phyloP scores from a whole-genome alignment of 805 yeast species.

The Spathaspora boniae region DNA sequence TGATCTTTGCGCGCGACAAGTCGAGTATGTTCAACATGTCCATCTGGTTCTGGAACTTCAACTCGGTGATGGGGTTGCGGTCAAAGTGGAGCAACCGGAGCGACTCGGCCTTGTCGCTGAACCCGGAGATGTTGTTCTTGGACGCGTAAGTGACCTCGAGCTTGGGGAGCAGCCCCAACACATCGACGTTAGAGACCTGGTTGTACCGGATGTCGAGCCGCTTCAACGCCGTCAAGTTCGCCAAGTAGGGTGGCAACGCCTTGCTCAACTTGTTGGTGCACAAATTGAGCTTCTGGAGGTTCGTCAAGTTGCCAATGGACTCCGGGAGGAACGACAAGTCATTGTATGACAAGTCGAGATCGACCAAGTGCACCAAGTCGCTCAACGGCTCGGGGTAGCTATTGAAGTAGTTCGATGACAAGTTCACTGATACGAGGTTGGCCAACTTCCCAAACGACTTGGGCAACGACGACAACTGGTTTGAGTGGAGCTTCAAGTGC shows the following conservation, averaged over 20 bases:
- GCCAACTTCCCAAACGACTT: slow-evolving; percentile 53
- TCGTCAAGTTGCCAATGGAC: slow-evolving; percentile 53
- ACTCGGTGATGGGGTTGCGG: slow-evolving; percentile 78
- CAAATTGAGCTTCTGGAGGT: slow-evolving; percentile 65
- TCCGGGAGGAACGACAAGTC: slow-evolving; percentile 59
- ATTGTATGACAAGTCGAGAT: slow-evolving; percentile 81
- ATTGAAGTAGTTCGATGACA: slow-evolving; percentile 73
- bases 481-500: slow-evolving; percentile 67
- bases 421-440: slow-evolving; percentile 57
- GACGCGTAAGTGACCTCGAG: slow-evolving; percentile 72
- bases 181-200: slow-evolving; percentile 50
- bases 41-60: slow-evolving; percentile 52
- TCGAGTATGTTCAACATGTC: slow-evolving; percentile 67
- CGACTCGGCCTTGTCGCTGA: slow-evolving; percentile 58
- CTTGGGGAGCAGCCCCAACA: slow-evolving; percentile 53
- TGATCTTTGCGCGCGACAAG: slow-evolving; percentile 76
- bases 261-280: slow-evolving; percentile 66
- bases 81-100: slow-evolving; percentile 70
- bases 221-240: slow-evolving; percentile 52
- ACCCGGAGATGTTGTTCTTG: slow-evolving; percentile 70
- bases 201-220: slow-evolving; percentile 79
- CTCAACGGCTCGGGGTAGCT: slow-evolving; percentile 64
- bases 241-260: slow-evolving; percentile 50
- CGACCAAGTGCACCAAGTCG: slow-evolving; percentile 53
- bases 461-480: slow-evolving; percentile 64